These are phyloP conservation scores for Kwoniella heveanensis DNA, from an alignment of 768 basidiomycete genomes.

Conservation along the genomic window DNA sequence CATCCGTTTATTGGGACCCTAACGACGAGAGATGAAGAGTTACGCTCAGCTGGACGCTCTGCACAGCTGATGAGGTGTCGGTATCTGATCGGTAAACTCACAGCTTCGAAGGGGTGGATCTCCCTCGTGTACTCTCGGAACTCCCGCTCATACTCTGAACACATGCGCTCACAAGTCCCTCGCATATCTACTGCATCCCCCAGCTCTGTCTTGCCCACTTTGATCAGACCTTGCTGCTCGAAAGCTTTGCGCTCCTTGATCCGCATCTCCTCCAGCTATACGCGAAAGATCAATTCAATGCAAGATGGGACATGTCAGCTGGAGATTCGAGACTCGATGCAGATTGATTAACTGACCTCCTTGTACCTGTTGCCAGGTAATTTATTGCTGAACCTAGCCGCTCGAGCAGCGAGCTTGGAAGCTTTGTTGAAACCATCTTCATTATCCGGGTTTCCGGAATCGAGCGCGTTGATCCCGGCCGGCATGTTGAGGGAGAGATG, in stretches of 20 bases:
- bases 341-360: conserved; percentile 42
- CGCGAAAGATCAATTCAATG: neutral
- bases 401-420: conserved; percentile 40
- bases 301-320: neutral
- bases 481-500: conserved; percentile 8
- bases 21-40: conserved; percentile 4
- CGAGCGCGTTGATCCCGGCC: conserved; percentile 25
- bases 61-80: neutral
- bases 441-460: conserved; percentile 34
- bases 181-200: conserved; percentile 91
- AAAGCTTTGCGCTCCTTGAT: conserved; percentile 56
- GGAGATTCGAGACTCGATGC: neutral
- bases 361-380: conserved; percentile 58
- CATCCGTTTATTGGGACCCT: conserved; percentile 61
- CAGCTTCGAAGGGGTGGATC: conserved; percentile 60
- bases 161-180: conserved; percentile 92
- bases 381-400: conserved; percentile 55
- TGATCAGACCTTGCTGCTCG: conserved; percentile 82
- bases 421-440: conserved; percentile 40
- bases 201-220: conserved; percentile 78
- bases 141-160: conserved; percentile 89
- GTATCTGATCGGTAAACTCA: conserved; percentile 56
- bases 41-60: conserved; percentile 10
- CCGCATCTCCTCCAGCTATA: conserved; percentile 57
- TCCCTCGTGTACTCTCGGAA: conserved; percentile 86